Evolutionary conservation across 1,284 basidiomycete species (phyloP).

Genomic region (Heterobasidion annosum): DNA sequence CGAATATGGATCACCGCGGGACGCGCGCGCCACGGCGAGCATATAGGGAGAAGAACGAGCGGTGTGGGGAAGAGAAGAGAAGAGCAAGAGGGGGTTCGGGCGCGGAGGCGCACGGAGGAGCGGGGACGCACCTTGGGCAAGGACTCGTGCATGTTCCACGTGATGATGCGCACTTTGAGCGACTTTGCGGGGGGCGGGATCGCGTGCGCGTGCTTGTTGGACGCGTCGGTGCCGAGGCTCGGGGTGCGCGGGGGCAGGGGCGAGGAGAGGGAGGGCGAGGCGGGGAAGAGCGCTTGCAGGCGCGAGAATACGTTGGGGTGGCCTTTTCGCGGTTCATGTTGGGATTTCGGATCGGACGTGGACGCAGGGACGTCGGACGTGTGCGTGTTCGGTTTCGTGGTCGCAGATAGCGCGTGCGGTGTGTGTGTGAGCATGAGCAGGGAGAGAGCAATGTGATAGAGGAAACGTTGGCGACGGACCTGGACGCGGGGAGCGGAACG

Average conservation of each 20-base stretch:
- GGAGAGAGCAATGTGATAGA: background rate
- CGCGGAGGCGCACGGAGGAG: background rate
- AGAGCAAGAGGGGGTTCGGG: background rate
- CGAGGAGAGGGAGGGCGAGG: conserved; percentile 13
- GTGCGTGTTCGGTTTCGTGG: background rate
- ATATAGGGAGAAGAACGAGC: background rate
- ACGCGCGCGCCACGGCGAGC: no score
- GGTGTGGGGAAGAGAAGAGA: no score
- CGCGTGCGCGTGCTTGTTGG: background rate
- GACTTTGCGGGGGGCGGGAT: conserved; percentile 23
- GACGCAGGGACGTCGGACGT: background rate
- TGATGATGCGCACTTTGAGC: conserved; percentile 40
- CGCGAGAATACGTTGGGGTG: conserved; percentile 28
- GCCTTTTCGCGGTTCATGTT: background rate
- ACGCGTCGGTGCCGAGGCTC: background rate
- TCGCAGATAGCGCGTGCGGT: no score
- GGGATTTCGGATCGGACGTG: background rate
- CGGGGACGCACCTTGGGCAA: conserved; percentile 51
- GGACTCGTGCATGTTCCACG: conserved; percentile 77
- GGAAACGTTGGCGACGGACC: background rate
- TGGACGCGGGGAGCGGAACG: background rate
- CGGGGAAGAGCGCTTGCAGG: conserved; percentile 33
- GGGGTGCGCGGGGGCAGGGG: background rate
- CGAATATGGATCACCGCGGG: no score
- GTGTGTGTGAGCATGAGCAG: no score